Percentiles rank a stretch among this genome's conserved stretches.
phyloP scores from a whole-genome alignment of 2,329 filamentous ascomycete species.

The Curvularia sp. region DNA sequence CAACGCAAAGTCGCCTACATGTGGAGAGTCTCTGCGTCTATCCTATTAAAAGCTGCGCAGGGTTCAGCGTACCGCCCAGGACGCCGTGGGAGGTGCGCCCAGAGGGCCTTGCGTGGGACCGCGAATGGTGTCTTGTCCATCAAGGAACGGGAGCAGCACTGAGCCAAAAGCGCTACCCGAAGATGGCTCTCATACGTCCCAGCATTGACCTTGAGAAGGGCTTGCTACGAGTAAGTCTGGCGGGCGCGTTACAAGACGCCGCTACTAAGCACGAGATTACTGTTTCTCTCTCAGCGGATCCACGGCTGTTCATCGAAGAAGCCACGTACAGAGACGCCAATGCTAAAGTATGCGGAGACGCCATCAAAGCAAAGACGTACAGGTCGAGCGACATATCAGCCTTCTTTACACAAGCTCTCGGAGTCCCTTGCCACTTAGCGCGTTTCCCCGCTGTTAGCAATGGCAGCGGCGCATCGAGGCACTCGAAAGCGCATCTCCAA shows the following conservation, averaged over 20 bases:
- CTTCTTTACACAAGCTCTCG: constrained; percentile 80
- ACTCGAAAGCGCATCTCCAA: constrained; percentile 74
- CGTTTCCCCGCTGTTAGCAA: constrained; percentile 74
- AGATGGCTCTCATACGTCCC: constrained; percentile 85
- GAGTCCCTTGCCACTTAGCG: constrained; percentile 81
- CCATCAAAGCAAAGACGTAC: constrained; percentile 75
- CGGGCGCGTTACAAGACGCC: constrained; percentile 46
- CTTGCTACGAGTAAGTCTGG: constrained; percentile 67
- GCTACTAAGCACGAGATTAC: constrained; percentile 48
- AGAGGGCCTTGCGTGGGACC: constrained; percentile 91
- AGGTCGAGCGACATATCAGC: constrained; percentile 67
- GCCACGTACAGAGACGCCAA: constrained; percentile 53
- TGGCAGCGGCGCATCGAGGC: constrained; percentile 63
- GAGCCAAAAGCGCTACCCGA: constrained; percentile 86
- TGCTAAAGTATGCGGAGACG: constrained; percentile 84
- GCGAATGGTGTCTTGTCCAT: constrained; percentile 95
- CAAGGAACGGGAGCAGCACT: constrained; percentile 82
- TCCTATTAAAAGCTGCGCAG: constrained; percentile 93
- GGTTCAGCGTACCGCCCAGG: constrained; percentile 71
- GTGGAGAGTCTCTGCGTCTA: constrained; percentile 69
- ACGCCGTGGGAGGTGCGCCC: constrained; percentile 76
- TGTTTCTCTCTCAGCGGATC: constrained; percentile 72
- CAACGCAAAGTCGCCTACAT: constrained; percentile 46
- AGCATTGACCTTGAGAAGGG: constrained; percentile 73
- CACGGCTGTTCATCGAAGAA: constrained; percentile 60